Evolutionary conservation across 805 yeast species (phyloP).

Genomic region (Pichia occidentalis): DNA sequence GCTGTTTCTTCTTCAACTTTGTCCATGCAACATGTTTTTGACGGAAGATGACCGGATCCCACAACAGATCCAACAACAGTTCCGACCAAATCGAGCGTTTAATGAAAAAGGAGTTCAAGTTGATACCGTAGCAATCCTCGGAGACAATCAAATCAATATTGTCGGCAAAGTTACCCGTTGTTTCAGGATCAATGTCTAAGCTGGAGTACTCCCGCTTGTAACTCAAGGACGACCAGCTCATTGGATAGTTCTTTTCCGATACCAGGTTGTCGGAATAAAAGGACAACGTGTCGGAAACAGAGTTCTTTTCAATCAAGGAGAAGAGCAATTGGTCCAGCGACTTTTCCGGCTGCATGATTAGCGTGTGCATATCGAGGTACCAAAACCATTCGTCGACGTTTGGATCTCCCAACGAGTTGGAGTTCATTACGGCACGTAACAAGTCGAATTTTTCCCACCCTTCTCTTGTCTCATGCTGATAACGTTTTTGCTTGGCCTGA

Average conservation of each 20-base stretch:
- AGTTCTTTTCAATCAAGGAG: constrained; percentile 21
- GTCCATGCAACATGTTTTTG: constrained; percentile 32
- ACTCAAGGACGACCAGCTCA: constrained; percentile 4
- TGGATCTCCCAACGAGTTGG: constrained; percentile 21
- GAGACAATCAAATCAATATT: constrained; percentile 33
- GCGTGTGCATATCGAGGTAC: constrained; percentile 35
- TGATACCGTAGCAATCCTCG: constrained; percentile 39
- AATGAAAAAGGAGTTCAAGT: constrained; percentile 34
- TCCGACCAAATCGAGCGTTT: constrained; percentile 35
- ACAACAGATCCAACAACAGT: constrained; percentile 32
- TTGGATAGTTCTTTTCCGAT: neutral
- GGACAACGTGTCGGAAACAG: constrained; percentile 13
- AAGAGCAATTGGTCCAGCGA: constrained; percentile 32
- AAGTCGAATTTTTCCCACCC: constrained; percentile 40
- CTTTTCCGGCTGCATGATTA: constrained; percentile 36
- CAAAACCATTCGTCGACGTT: constrained; percentile 34
- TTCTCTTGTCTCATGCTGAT: constrained; percentile 42
- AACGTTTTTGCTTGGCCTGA: constrained; percentile 38
- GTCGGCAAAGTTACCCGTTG: constrained; percentile 21
- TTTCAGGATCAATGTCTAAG: constrained; percentile 31
- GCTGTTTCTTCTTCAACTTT: constrained; percentile 16
- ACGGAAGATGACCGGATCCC: constrained; percentile 36
- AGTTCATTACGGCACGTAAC: constrained; percentile 31
- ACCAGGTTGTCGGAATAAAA: constrained; percentile 10
- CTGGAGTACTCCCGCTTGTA: constrained; percentile 26